phyloP scores from a whole-genome alignment of 768 basidiomycete species.

The Paxillus ammoniavirescens region DNA sequence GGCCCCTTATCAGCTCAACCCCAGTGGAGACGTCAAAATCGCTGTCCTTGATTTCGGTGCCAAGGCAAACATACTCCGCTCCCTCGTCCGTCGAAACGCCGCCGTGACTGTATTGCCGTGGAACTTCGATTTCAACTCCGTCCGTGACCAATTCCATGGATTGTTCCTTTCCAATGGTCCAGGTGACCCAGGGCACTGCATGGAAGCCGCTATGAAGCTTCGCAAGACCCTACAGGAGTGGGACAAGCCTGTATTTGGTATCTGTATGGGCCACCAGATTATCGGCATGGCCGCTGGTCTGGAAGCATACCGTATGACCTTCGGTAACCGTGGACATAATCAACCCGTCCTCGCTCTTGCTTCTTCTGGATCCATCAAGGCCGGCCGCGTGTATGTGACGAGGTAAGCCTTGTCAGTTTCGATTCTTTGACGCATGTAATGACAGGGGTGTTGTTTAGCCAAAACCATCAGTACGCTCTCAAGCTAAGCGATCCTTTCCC shows the following conservation, averaged over 20 bases:
- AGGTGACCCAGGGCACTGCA: slow-evolving; percentile 88
- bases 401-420: slow-evolving; percentile 45
- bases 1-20: slow-evolving; percentile 80
- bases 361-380: slow-evolving; percentile 89
- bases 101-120: slow-evolving; percentile 95
- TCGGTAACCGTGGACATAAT: slow-evolving; percentile 99
- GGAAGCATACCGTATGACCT: slow-evolving; percentile 97
- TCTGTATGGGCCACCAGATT: slow-evolving; percentile 99
- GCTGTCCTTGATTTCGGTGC: slow-evolving; percentile 97
- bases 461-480: slow-evolving; percentile 99
- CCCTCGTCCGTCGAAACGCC: slow-evolving; percentile 87
- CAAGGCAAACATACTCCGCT: slow-evolving; percentile 95
- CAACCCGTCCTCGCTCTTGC: slow-evolving; percentile 96
- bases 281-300: slow-evolving; percentile 97
- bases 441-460: slow-evolving; percentile 40
- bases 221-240: slow-evolving; percentile 84
- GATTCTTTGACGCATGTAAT: slow-evolving; percentile 1
- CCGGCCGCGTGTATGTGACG: slow-evolving; percentile 96
- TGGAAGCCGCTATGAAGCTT: slow-evolving; percentile 78
- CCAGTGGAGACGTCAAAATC: slow-evolving; percentile 83
- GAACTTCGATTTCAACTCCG: slow-evolving; percentile 93
- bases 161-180: slow-evolving; percentile 97
- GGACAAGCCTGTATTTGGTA: slow-evolving; percentile 93
- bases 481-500: slow-evolving; percentile 95
- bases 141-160: slow-evolving; percentile 90